Conservation (phyloP, 164 flowering plant genomes). For the Vitis rotundifolia region DNA sequence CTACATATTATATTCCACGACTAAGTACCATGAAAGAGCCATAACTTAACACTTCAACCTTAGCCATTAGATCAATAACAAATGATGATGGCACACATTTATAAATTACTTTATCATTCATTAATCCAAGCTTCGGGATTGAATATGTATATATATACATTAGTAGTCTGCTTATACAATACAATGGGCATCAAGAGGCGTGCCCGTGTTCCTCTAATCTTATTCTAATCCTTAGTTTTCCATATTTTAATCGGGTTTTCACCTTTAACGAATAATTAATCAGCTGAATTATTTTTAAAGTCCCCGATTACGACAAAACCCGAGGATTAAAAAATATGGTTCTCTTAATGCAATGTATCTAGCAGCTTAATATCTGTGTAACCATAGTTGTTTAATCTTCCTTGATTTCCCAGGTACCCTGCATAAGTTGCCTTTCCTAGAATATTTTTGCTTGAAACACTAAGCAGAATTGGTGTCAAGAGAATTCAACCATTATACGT, state of each 20-base stretch:
- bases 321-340: neutral
- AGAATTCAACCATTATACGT: no score
- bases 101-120: constrained; percentile 11
- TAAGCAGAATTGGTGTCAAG: no score
- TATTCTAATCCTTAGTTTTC: neutral
- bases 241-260: constrained; percentile 3
- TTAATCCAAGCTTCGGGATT: constrained; percentile 7
- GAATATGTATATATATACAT: constrained; percentile 3
- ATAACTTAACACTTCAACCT: neutral
- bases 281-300: constrained; percentile 4
- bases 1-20: neutral
- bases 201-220: neutral
- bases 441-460: neutral
- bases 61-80: constrained; percentile 6
- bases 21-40: neutral
- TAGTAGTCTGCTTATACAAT: neutral
- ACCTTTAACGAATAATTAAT: constrained; percentile 22
- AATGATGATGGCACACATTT: neutral
- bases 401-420: constrained; percentile 1
- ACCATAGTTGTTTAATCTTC: constrained; percentile 1
- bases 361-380: neutral
- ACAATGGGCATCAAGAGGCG: neutral
- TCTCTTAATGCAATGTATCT: constrained; percentile 28
- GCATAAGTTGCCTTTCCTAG: neutral
- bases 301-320: constrained; percentile 14